These are phyloP conservation scores for Pichia cephalocereana DNA, from an alignment of 805 yeast species.

Conservation along the genomic window DNA sequence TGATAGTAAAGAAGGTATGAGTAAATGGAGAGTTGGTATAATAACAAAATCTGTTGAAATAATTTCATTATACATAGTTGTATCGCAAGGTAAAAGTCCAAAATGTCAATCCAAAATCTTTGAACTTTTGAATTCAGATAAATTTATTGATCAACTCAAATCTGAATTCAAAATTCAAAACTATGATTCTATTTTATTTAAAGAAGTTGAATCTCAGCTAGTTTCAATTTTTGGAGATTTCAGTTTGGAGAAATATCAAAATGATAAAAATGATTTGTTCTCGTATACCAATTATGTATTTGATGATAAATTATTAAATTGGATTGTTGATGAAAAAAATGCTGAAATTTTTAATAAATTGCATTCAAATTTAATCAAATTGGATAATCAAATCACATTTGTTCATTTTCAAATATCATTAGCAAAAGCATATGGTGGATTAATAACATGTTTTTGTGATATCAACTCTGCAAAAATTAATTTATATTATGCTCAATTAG, in stretches of 20 bases:
- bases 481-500: conserved; percentile 25
- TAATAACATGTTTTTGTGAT: conserved; percentile 57
- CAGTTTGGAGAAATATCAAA: conserved; percentile 11
- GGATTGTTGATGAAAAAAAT: conserved; percentile 16
- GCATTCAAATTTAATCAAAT: conserved; percentile 11
- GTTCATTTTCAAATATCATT: conserved; percentile 56
- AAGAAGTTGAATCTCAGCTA: conserved; percentile 37
- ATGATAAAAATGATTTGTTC: too few species aligned
- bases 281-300: conserved; percentile 13
- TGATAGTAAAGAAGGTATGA: conserved; percentile 22
- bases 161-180: conserved; percentile 28
- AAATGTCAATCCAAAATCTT: conserved; percentile 32
- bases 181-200: conserved; percentile 13
- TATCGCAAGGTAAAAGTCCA: conserved; percentile 33
- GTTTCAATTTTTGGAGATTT: conserved; percentile 25
- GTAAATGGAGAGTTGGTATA: conserved; percentile 45
- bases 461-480: conserved; percentile 24
- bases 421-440: conserved; percentile 71
- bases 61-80: conserved; percentile 61
- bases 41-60: conserved; percentile 66
- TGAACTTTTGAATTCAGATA: conserved; percentile 12
- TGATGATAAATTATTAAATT: conserved; percentile 13
- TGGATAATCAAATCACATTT: conserved; percentile 42
- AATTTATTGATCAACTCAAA: conserved; percentile 29
- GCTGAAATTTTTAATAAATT: conserved; percentile 27